Conservation (phyloP, 768 basidiomycete genomes). For the Jaapia argillacea region DNA sequence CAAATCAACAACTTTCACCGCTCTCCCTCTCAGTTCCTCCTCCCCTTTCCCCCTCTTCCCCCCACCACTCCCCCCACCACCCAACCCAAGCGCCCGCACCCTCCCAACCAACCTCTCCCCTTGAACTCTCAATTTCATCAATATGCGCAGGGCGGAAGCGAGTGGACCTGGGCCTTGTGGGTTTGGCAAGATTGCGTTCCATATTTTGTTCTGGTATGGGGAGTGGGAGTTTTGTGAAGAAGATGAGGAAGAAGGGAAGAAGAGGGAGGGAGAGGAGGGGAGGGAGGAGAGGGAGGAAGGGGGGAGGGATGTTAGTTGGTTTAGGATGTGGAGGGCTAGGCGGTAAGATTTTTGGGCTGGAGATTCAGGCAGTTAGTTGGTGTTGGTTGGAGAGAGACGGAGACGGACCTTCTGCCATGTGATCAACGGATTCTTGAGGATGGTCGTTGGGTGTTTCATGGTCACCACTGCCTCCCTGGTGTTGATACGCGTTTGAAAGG, state of each 20-base stretch:
- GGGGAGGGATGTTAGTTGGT: slow-evolving; percentile 45
- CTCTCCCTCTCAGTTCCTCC: slow-evolving; percentile 59
- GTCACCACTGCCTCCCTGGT: not conserved
- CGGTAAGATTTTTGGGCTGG: slow-evolving; percentile 67
- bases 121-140: slow-evolving; percentile 54
- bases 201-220: not conserved
- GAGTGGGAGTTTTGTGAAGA: slow-evolving; percentile 38
- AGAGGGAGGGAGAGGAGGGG: slow-evolving; percentile 28
- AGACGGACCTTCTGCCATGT: not conserved
- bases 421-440: not conserved
- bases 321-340: slow-evolving; percentile 60
- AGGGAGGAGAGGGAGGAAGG: slow-evolving; percentile 49
- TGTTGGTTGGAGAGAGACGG: not conserved
- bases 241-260: slow-evolving; percentile 25
- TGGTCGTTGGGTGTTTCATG: not conserved
- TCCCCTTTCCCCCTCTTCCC: slow-evolving; percentile 40
- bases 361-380: not conserved
- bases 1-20: slow-evolving; percentile 74
- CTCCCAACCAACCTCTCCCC: slow-evolving; percentile 40
- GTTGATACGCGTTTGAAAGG: not conserved
- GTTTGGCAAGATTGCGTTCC: slow-evolving; percentile 48
- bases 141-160: slow-evolving; percentile 59
- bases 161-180: slow-evolving; percentile 72
- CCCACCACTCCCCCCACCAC: slow-evolving; percentile 28
- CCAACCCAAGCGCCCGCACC: slow-evolving; percentile 28